Conservation (phyloP, 116 monocot species). For the Iris pallida region DNA sequence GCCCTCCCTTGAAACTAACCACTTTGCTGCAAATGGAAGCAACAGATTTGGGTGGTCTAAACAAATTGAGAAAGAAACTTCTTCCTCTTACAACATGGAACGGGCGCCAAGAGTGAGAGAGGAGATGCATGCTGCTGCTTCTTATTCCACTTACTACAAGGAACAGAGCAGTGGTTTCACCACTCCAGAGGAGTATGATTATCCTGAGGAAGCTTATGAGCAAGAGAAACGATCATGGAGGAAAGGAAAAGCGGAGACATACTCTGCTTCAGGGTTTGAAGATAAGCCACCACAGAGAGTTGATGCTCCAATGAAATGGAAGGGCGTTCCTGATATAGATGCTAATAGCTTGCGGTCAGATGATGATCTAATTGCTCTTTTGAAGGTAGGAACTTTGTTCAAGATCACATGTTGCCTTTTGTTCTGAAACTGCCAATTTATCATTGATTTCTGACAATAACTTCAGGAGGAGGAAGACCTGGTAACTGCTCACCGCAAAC, state of each 20-base stretch:
- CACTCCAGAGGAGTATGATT: conserved; percentile 38
- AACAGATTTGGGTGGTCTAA: conserved; percentile 56
- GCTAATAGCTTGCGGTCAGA: conserved; percentile 31
- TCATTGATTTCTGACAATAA: not conserved
- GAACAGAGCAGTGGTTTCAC: conserved; percentile 34
- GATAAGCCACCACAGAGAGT: conserved; percentile 24
- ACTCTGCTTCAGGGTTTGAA: conserved; percentile 20
- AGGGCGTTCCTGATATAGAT: conserved; percentile 27
- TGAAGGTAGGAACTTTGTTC: conserved; percentile 44
- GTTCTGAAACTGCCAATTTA: not conserved
- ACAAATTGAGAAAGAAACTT: conserved; percentile 33
- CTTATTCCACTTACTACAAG: conserved; percentile 24
- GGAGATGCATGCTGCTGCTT: conserved; percentile 12
- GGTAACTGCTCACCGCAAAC: conserved; percentile 80
- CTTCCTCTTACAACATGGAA: conserved; percentile 26
- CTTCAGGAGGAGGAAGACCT: conserved; percentile 94
- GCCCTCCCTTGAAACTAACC: conserved; percentile 23
- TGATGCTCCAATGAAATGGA: conserved; percentile 27
- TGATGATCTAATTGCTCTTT: conserved; percentile 71
- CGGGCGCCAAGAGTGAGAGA: conserved; percentile 29
- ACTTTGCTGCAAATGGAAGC: conserved; percentile 23
- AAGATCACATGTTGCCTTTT: not conserved
- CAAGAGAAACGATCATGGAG: conserved; percentile 27
- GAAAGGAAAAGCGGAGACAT: conserved; percentile 38
- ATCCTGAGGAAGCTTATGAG: conserved; percentile 31